Base-by-base conservation (phyloP, 257 asterid species). In the Salvia splendens region DNA sequence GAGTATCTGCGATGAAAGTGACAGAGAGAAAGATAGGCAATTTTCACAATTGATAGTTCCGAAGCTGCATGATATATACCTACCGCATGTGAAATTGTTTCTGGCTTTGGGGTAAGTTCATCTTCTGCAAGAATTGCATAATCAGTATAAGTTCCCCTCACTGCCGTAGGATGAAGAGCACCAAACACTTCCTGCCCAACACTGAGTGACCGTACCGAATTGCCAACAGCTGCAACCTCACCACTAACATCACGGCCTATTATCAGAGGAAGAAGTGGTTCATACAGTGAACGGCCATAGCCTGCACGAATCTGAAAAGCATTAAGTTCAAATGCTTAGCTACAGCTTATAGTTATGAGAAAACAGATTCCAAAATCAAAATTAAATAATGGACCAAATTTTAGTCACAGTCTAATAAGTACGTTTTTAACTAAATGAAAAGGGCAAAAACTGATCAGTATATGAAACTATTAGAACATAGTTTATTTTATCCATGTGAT, bases 191-290 rank as follows among this genome's bases (percentile, higher is more conserved):
- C 96, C 79, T 91, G 96, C 46, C 98, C 99, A 79, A 87, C 82
- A 59, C 42, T 67, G 53, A 91, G 81, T 11, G 95, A 83, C 36
- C 61, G 79, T 32, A 94, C 99, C 68, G 95, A 76, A 56, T 50
- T 61, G 66, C 99, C 98, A 82, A 84, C 78, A 50, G 90, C 95
- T 17, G 88, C 96, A 77, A 94, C 95, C 76, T 87, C 96, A 71
- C 99, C 99, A 62, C 99, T 94, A 71, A 94, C 65, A 83, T 94
- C 99, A 67, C 99, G 96, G 72, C 99, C 99, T 80, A 94, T 38
- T 65, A 94, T 89, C 68, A 91, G 65, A 15, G 99, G 99, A 70
- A 94, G 75, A 66, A 88, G 91, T 45, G 96, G 87, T 73, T 85
- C 87, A 47, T 84, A 87, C 75, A 94, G 69, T 9, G 98, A 94